Evolutionary conservation across 2,329 filamentous ascomycete species (phyloP), one percentile per base, ranked within the genome.

Genomic region (Curvularia eragrostidis): DNA sequence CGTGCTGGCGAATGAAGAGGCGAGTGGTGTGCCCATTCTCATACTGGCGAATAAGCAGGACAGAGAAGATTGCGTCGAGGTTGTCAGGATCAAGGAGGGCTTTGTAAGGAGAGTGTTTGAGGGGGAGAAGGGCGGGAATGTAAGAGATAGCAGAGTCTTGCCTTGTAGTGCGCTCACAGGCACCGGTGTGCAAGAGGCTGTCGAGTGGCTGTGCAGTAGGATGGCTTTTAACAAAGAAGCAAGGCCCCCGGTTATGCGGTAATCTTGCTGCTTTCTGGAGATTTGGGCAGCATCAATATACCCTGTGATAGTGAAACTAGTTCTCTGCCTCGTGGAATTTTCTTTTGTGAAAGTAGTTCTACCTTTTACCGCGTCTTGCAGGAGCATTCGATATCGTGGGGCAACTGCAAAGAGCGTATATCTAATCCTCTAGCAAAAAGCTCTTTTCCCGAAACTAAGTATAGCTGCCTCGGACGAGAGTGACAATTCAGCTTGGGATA

Each of bases 1-100:
- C 66, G 93, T 98, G 48, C 81, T 99, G 69, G 89, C 92, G 74
- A 88, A 94, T 76, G 87, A 90, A 41, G 93, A 97, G 72, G 91
- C 94, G 2, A 91, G 93, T 68, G 94, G 95, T 12, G 93, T 99
- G 61, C 95, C 95, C 21, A 83, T 99, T 54, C 80, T 99, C 54
- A 91, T 99, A 48, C 80, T 99, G 64, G 95, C 95, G 60, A 99
- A 99, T 76, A 99, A 99, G 80, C 95, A 99, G 80, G 95, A 99
- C 76, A 83, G 94, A 1, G 95, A 99, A 78, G 95, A 98, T 78
- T 98, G 94, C 68, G 91, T 98, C 51, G 95, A 99, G 83, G 95
- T 97, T 2, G 94, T 98, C 59, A 84, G 93, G 64, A 97, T 99
- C 74, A 99, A 99, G 80, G 95, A 99, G 77, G 95, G 94, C 0